A percentile compares a stretch with the other conserved stretches of the same genome.
Conservation (phyloP, 73 alveolate genomes). For the Uronychia setigera region DNA sequence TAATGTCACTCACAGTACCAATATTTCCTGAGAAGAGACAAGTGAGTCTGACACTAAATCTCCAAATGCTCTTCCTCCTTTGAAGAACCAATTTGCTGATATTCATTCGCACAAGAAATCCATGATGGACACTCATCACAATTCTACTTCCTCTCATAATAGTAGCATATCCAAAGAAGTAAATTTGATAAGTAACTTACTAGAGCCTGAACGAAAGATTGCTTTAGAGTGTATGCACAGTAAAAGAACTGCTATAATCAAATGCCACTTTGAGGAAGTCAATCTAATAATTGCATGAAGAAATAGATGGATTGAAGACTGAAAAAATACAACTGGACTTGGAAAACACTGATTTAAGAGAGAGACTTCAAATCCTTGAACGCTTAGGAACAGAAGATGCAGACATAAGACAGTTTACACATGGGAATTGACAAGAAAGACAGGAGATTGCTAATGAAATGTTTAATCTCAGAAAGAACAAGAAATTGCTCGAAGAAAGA, state of each 20-base stretch:
- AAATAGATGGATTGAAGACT: background rate
- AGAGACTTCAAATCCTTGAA: background rate
- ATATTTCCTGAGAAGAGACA: background rate
- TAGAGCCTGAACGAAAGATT: background rate
- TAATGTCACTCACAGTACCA: background rate
- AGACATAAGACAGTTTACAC: background rate
- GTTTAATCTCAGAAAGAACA: constrained; percentile 10
- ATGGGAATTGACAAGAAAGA: constrained; percentile 11
- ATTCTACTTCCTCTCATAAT: background rate
- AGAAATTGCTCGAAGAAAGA: constrained; percentile 3
- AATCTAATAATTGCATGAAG: background rate
- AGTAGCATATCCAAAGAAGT: no score
- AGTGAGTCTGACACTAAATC: background rate
- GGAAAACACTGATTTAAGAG: constrained; percentile 8
- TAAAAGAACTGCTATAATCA: background rate
- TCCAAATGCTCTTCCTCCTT: background rate
- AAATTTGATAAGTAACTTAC: no score
- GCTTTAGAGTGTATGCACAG: constrained; percentile 1
- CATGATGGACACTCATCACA: no score
- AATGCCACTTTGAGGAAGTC: constrained; percentile 1
- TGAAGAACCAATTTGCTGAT: background rate
- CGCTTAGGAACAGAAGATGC: background rate
- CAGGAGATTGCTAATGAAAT: constrained; percentile 14
- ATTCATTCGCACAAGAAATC: background rate
- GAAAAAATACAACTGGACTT: background rate